Base-by-base conservation (phyloP, 352 stramenopile species). In the Thraustochytrium striatum region DNA sequence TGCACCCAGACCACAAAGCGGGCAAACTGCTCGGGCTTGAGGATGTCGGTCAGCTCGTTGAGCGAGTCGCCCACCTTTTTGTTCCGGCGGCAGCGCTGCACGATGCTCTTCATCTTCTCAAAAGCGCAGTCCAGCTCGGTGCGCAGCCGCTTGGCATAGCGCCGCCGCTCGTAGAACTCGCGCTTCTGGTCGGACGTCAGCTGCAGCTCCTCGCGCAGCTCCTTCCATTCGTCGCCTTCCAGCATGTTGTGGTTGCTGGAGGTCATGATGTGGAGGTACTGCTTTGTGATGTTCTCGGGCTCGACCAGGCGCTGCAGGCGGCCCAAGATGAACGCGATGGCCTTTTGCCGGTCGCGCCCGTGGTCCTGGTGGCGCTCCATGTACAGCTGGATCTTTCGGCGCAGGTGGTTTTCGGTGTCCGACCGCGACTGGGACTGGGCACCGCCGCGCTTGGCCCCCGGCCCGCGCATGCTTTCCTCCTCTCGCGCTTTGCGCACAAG, bases 1-100 rank as follows among this genome's bases (percentile, higher is more conserved):
- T 73, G 58, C 30, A 80, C 70, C 70, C 70, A 80, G n/a, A 80
- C 58, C 32, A 80, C 55, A 47, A 80, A 80, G 32, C 58, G 36
- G 25, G 70, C 70, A 28, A 80, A 75, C 38, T 80, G 70, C 58
- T 80, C 58, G 13, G 70, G 55, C 25, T 57, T 70, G 38, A 80
- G 47, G 30, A 80, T 70, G 25, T 28, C 38, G 1, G 55, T 80
- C 19, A 80, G n/a, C 25, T 80, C 55, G 33, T 80, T 72, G 16
- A 80, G 55, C 19, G 70, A 80, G 28, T 80, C 70, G 16, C 55
- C 70, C 28, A 75, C 55, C 36, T 69, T 69, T 81, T 80, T 80
- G 58, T 80, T 80, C 28, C 70, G 55, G 19, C 57, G 30, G n/a
- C 55, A 80, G 25, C 58, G 52, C 50, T 80, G 38, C 21, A 69